phyloP scores from a whole-genome alignment of 1,284 basidiomycete genomes.

The Leccinum pseudoinsigne region DNA sequence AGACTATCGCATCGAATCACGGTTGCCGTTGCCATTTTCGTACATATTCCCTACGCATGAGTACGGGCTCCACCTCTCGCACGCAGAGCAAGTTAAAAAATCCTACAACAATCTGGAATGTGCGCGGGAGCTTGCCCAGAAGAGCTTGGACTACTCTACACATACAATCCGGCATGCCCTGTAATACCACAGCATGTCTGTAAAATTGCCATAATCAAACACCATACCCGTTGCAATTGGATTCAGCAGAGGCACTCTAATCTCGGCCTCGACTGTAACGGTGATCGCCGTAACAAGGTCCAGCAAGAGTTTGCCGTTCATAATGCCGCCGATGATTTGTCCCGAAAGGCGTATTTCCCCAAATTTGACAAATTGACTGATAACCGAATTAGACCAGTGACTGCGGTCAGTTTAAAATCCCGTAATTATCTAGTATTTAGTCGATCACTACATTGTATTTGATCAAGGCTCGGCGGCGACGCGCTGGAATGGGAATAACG shows the following conservation, averaged over 20 bases:
- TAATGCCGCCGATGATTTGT: slow-evolving; percentile 12
- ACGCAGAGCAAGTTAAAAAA: not conserved
- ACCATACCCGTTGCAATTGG: slow-evolving; percentile 13
- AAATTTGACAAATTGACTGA: too few species aligned
- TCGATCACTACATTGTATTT: too few species aligned
- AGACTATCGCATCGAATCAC: not conserved
- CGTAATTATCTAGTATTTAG: too few species aligned
- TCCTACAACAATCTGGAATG: not conserved
- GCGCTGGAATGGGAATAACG: too few species aligned
- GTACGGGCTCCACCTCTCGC: not conserved
- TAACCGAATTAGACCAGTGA: too few species aligned
- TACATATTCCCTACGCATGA: not conserved
- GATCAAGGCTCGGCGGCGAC: too few species aligned
- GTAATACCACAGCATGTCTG: not conserved
- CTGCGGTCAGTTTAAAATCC: too few species aligned
- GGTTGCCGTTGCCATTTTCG: not conserved
- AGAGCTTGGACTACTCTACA: not conserved
- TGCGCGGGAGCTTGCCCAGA: not conserved
- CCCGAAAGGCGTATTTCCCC: not conserved
- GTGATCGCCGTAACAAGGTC: slow-evolving; percentile 9
- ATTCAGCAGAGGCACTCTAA: slow-evolving; percentile 12
- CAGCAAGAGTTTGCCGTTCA: slow-evolving; percentile 10
- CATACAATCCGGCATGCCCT: not conserved
- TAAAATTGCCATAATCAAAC: not conserved
- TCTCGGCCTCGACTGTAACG: slow-evolving; percentile 12